phyloP scores from a whole-genome alignment of 1,139 yeast species.

The Kluyveromyces sp. region DNA sequence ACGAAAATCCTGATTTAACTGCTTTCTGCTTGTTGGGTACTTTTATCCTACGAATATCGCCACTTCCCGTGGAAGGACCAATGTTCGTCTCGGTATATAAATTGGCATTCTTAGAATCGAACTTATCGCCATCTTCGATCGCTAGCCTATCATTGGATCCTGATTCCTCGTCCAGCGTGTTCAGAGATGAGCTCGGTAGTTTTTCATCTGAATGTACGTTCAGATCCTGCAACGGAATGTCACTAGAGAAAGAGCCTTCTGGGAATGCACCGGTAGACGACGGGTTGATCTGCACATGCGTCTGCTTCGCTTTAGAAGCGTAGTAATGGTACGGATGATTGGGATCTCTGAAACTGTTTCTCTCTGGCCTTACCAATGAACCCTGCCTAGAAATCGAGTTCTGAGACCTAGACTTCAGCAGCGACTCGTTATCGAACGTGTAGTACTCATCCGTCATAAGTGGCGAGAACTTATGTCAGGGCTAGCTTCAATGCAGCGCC shows the following conservation, averaged over 20 bases:
- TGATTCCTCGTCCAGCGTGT: not conserved
- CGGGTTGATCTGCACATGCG: slow-evolving; percentile 60
- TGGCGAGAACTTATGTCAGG: not conserved
- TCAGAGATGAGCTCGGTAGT: slow-evolving; percentile 1
- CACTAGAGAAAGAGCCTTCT: slow-evolving; percentile 9
- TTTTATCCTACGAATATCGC: not conserved
- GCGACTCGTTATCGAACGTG: slow-evolving; percentile 13
- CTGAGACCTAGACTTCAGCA: slow-evolving; percentile 10
- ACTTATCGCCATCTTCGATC: not conserved
- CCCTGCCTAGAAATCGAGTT: slow-evolving; percentile 20
- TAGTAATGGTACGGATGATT: slow-evolving; percentile 74
- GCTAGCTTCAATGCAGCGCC: no score
- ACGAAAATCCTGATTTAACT: slow-evolving; percentile 38
- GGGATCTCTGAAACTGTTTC: slow-evolving; percentile 57
- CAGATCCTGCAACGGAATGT: slow-evolving; percentile 7
- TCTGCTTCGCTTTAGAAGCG: slow-evolving; percentile 72
- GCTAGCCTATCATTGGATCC: not conserved
- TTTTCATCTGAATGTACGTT: not conserved
- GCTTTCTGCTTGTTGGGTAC: slow-evolving; percentile 1
- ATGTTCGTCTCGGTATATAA: not conserved
- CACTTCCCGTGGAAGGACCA: not conserved
- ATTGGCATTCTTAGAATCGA: not conserved
- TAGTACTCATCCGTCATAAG: slow-evolving; percentile 12
- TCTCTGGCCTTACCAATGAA: slow-evolving; percentile 74
- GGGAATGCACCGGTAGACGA: slow-evolving; percentile 75